phyloP scores from a whole-genome alignment of 2,329 filamentous ascomycete genomes.

The Orbilia quercus region DNA sequence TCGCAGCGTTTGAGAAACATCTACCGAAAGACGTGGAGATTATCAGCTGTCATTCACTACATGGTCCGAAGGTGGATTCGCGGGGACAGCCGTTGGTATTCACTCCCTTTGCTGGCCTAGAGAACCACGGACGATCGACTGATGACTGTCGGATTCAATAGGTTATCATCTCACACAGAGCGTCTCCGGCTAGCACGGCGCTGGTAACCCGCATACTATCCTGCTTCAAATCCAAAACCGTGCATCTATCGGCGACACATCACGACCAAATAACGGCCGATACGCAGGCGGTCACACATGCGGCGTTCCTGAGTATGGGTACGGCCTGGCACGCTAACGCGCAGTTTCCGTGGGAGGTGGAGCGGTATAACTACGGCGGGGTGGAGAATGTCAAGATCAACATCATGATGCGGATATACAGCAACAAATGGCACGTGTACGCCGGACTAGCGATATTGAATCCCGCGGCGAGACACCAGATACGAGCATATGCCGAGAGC shows the following conservation, averaged over 20 bases:
- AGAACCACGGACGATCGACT: neutral
- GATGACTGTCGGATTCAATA: slow-evolving; percentile 60
- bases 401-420: slow-evolving; percentile 94
- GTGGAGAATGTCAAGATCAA: slow-evolving; percentile 99
- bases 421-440: slow-evolving; percentile 99
- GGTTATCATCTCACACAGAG: slow-evolving; percentile 90
- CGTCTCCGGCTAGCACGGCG: slow-evolving; percentile 77
- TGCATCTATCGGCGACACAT: slow-evolving; percentile 84
- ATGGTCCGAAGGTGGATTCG: slow-evolving; percentile 89
- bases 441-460: slow-evolving; percentile 97
- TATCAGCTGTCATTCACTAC: slow-evolving; percentile 93
- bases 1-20: slow-evolving; percentile 89
- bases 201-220: slow-evolving; percentile 84
- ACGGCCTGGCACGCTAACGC: slow-evolving; percentile 95
- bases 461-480: slow-evolving; percentile 89
- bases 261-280: slow-evolving; percentile 98
- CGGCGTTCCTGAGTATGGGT: slow-evolving; percentile 96
- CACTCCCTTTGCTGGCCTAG: too few relatives aligned
- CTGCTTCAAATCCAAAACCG: slow-evolving; percentile 85
- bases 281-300: slow-evolving; percentile 97
- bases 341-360: slow-evolving; percentile 96
- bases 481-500: slow-evolving; percentile 89
- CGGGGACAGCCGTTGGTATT: slow-evolving; percentile 86
- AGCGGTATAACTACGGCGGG: slow-evolving; percentile 87
- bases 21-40: slow-evolving; percentile 90